Base-by-base conservation (phyloP, 129 eudicot genomes). In the Helianthus tuberosus region DNA sequence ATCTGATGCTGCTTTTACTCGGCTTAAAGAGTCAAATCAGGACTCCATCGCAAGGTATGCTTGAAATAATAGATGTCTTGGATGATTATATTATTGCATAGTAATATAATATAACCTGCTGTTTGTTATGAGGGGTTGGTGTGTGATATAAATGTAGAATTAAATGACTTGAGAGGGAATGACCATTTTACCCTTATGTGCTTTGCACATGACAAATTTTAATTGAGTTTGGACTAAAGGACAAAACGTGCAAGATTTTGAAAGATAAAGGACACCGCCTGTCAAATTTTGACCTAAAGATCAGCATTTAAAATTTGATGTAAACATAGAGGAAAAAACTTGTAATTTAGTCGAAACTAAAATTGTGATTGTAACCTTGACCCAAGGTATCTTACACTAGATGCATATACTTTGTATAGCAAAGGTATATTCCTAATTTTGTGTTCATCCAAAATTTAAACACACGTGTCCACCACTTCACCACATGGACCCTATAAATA, bases 1-100 rank as follows among this genome's bases (percentile, higher is more conserved):
- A n/a, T 85, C 96, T 62, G 97, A 91, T 76, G 86, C 91, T 73
- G 97, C 96, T 75, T 95, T 95, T 74, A 76, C 82, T 50, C 83
- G 92, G 32, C 81, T 95, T 63, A 91, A 91, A 79, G 99, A 95
- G 72, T 89, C 99, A n/a, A 94, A 87, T 49, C 99, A 71, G 99
- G 96, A 78, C 93, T 95, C 66, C 99, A 95, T 77, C 69, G 81
- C 77, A 91, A 95, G 99, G 99, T 65, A 59, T 43, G 64, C 54
- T 17, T 48, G 20, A 43, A 41, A 72, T 27, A 11, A 35, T 72
- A 64, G 23, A 49, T 66, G 17, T 64, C 11, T 73, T 7, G 10
- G 6, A 74, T 65, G 52, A 17, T 73, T 12, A 15, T n/a, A 76
- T 71, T 5, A 23, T 57, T 77, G 54, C 25, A 25, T 44, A 20